Percentiles rank a stretch among this genome's conserved stretches.
These are phyloP conservation scores for Plasmodium coatneyi DNA, from an alignment of 169 alveolate genomes.

Conservation along the genomic window DNA sequence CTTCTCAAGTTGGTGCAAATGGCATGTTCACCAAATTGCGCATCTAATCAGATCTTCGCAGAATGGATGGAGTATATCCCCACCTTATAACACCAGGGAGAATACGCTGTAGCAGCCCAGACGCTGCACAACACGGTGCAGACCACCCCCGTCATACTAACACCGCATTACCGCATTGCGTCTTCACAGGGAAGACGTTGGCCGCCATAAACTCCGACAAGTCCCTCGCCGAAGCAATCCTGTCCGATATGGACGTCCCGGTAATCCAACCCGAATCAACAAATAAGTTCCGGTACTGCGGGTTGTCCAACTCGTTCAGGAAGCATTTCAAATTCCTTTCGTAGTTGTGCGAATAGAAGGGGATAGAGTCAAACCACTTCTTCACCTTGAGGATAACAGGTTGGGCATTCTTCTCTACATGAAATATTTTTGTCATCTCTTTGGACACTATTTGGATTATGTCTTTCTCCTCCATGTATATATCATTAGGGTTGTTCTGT, in stretches of 20 bases:
- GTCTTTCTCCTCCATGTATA: slow-evolving; percentile 12
- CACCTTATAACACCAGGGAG: not conserved
- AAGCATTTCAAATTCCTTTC: slow-evolving; percentile 12
- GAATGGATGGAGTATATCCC: not conserved
- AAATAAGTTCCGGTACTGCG: slow-evolving; percentile 17
- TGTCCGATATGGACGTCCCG: slow-evolving; percentile 68
- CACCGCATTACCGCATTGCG: not conserved
- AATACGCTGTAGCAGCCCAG: not conserved
- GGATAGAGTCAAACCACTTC: slow-evolving; percentile 51
- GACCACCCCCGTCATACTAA: not conserved
- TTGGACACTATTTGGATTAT: not conserved
- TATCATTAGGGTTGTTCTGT: slow-evolving; percentile 13
- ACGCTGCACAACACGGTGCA: not conserved
- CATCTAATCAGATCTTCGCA: not conserved
- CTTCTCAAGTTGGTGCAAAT: not conserved
- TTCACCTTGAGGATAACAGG: slow-evolving; percentile 42
- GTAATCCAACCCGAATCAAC: slow-evolving; percentile 67
- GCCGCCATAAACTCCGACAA: slow-evolving; percentile 21
- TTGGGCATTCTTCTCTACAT: slow-evolving; percentile 8
- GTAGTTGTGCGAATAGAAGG: slow-evolving; percentile 43
- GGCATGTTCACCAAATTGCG: not conserved
- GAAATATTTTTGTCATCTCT: slow-evolving; percentile 8
- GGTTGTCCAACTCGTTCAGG: slow-evolving; percentile 16
- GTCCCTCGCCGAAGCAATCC: slow-evolving; percentile 42
- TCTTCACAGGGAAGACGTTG: not conserved